phyloP scores from a whole-genome alignment of 306 rosid genomes.

The Vigna unguiculata region DNA sequence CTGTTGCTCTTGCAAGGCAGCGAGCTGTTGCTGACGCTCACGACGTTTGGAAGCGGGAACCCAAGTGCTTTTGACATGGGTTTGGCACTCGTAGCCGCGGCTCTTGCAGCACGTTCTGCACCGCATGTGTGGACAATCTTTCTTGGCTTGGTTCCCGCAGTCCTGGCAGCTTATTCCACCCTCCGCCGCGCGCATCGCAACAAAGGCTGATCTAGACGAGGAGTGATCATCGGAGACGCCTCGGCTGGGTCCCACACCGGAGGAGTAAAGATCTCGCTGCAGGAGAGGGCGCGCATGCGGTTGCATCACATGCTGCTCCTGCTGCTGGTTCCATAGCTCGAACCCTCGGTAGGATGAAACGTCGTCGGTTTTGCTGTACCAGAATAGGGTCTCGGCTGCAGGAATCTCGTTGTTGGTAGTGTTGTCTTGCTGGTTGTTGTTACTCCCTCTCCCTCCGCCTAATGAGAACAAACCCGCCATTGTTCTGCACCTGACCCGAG shows the following conservation, averaged over 20 bases:
- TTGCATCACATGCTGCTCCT: conserved; percentile 44
- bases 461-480: conserved; percentile 96
- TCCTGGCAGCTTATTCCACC: conserved; percentile 88
- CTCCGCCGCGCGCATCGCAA: conserved; percentile 48
- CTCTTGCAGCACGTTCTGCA: conserved; percentile 97
- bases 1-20: conserved; percentile 45
- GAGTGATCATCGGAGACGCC: conserved; percentile 64
- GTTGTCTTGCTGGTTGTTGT: neutral
- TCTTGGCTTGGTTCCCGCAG: conserved; percentile 98
- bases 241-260: conserved; percentile 74
- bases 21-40: conserved; percentile 65
- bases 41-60: conserved; percentile 93
- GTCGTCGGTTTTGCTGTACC: conserved; percentile 70
- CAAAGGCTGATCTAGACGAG: conserved; percentile 65
- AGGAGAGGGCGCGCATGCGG: conserved; percentile 57
- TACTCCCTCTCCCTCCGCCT: conserved; percentile 41
- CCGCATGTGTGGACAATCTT: conserved; percentile 83
- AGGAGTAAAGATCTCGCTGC: conserved; percentile 71
- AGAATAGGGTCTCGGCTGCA: conserved; percentile 57
- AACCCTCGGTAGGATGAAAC: conserved; percentile 65
- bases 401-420: conserved; percentile 29
- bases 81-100: conserved; percentile 86
- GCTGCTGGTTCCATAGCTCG: conserved; percentile 85
- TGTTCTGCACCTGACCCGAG: conserved; percentile 50
- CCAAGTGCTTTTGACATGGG: conserved; percentile 96